Evolutionary conservation across 2,329 filamentous ascomycete species (phyloP).

Genomic region (Grosmannia penicillata): DNA sequence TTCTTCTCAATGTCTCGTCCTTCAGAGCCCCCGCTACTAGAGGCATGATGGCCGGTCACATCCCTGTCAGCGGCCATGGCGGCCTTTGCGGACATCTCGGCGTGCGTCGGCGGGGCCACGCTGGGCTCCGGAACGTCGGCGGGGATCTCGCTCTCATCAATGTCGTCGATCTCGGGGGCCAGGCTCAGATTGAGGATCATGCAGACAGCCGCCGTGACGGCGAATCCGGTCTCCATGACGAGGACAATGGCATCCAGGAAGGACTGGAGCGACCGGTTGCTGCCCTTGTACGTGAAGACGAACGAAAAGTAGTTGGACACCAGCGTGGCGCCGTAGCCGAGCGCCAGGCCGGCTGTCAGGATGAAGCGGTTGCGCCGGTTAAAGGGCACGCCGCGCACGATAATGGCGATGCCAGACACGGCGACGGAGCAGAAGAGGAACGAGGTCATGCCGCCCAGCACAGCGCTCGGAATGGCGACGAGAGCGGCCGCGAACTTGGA

Average conservation of each 20-base stretch:
- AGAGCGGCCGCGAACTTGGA: slow-evolving; percentile 71
- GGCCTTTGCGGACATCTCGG: background rate
- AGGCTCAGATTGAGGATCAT: slow-evolving; percentile 61
- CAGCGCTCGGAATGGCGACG: slow-evolving; percentile 55
- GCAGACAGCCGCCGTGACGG: slow-evolving; percentile 57
- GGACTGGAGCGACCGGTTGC: slow-evolving; percentile 52
- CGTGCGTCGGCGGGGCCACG: slow-evolving; percentile 5
- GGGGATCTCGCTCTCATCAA: slow-evolving; percentile 24
- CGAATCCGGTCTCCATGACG: slow-evolving; percentile 62
- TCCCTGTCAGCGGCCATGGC: background rate
- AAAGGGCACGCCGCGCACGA: slow-evolving; percentile 53
- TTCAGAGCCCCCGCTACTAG: no score
- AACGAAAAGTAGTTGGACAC: slow-evolving; percentile 52
- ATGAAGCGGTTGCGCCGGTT: slow-evolving; percentile 74
- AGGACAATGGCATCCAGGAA: slow-evolving; percentile 63
- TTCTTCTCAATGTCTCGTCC: no score
- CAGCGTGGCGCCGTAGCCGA: slow-evolving; percentile 58
- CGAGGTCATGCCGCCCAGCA: slow-evolving; percentile 60
- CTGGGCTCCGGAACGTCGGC: slow-evolving; percentile 5
- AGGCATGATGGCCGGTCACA: background rate
- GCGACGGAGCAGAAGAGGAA: slow-evolving; percentile 69
- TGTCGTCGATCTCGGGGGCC: slow-evolving; percentile 61
- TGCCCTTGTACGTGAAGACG: slow-evolving; percentile 58
- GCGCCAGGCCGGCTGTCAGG: slow-evolving; percentile 55
- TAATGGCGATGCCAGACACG: slow-evolving; percentile 64